phyloP scores from a whole-genome alignment of 169 alveolate genomes.

The Cryptosporidium parvum region DNA sequence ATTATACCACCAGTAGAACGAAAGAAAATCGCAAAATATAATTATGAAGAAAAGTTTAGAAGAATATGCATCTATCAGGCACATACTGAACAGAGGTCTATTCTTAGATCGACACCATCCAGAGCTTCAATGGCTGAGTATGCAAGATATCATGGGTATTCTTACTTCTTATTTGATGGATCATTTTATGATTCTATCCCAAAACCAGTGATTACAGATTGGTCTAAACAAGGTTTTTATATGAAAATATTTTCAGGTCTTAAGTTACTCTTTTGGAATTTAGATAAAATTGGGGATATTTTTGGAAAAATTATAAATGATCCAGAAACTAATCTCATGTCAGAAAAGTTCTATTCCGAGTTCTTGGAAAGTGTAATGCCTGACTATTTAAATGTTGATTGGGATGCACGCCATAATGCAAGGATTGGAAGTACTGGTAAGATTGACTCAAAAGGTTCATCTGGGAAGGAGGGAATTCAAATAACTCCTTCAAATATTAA shows the following conservation, averaged over 20 bases:
- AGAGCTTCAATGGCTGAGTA: conserved; percentile 59
- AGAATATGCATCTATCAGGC: conserved; percentile 69
- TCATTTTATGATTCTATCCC: conserved; percentile 61
- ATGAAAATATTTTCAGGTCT: conserved; percentile 59
- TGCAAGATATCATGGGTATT: conserved; percentile 67
- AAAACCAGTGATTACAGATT: conserved; percentile 14
- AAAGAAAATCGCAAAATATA: conserved; percentile 40
- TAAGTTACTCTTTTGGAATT: conserved; percentile 50
- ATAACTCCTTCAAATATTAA: conserved; percentile 49
- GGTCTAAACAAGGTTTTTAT: conserved; percentile 73
- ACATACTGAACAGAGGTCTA: conserved; percentile 58
- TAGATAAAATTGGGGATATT: conserved; percentile 28
- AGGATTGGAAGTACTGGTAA: conserved; percentile 16
- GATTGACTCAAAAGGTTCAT: not conserved
- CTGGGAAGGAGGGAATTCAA: conserved; percentile 62
- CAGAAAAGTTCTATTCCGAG: conserved; percentile 6
- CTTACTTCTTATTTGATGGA: conserved; percentile 59
- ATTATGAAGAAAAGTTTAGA: conserved; percentile 47
- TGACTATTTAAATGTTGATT: conserved; percentile 1
- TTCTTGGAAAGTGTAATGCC: conserved; percentile 45
- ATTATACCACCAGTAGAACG: conserved; percentile 37
- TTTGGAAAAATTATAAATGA: conserved; percentile 8
- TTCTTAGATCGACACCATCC: conserved; percentile 57
- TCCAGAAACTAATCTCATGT: not conserved
- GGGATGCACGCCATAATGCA: conserved; percentile 52